Percentiles rank a stretch among this genome's conserved stretches.
These are phyloP conservation scores for Grammothele lineata DNA, from an alignment of 768 basidiomycete genomes.

Conservation along the genomic window DNA sequence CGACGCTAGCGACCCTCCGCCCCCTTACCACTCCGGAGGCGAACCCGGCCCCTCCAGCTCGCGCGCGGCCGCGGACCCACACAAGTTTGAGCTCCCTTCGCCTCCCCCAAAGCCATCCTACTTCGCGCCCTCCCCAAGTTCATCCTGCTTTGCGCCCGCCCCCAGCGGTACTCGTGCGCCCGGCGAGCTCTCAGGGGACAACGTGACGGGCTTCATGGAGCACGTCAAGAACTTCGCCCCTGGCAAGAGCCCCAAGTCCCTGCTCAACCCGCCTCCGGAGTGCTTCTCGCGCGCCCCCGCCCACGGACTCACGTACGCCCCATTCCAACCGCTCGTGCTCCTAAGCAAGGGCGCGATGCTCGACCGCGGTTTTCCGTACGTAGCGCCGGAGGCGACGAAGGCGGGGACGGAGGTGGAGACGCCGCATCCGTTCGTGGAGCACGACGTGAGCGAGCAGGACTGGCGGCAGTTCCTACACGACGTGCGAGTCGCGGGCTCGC, in stretches of 20 bases:
- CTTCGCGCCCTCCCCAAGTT: too few relatives aligned
- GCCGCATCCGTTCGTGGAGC: slow-evolving; percentile 44
- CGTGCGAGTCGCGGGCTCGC: slow-evolving; percentile 13
- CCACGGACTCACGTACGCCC: neutral
- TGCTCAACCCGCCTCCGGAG: slow-evolving; percentile 15
- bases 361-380: slow-evolving; percentile 39
- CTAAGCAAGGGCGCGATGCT: slow-evolving; percentile 30
- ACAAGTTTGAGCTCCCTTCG: neutral
- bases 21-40: neutral
- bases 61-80: too few relatives aligned
- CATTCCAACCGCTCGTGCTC: slow-evolving; percentile 29
- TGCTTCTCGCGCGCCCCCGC: slow-evolving; percentile 11
- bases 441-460: slow-evolving; percentile 45
- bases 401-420: too few relatives aligned
- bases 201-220: slow-evolving; percentile 1
- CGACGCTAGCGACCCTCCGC: neutral
- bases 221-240: slow-evolving; percentile 10
- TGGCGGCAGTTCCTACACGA: slow-evolving; percentile 31
- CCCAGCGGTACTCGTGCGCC: neutral
- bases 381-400: slow-evolving; percentile 31
- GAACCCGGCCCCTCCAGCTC: neutral
- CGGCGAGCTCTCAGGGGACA: neutral
- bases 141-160: neutral
- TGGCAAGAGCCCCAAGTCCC: slow-evolving; percentile 8
- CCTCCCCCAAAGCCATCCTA: neutral